Evolutionary conservation across 192 early-diverging fungal species (phyloP).

Genomic region (Coemansia interrupta): DNA sequence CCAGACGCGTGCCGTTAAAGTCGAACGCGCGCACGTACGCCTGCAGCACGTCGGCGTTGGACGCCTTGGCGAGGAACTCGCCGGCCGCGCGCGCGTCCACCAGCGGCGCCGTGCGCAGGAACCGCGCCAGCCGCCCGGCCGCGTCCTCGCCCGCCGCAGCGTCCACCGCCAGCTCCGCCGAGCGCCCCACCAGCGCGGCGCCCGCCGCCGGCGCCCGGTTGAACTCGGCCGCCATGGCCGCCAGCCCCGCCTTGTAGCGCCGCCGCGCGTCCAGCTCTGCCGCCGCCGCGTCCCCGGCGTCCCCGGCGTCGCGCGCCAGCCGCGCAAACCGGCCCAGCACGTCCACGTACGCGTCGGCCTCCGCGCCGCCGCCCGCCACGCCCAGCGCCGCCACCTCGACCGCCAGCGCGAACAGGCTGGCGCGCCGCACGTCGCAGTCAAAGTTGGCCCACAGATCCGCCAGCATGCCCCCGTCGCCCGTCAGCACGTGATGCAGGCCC

Average conservation of each 20-base stretch:
- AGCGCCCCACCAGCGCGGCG: conserved; percentile 70
- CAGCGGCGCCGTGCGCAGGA: conserved; percentile 77
- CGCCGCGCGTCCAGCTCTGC: conserved; percentile 23
- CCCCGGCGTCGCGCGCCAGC: no score
- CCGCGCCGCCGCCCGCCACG: conserved; percentile 21
- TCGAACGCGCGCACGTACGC: conserved; percentile 82
- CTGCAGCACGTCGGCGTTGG: conserved; percentile 79
- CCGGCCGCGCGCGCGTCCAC: conserved; percentile 85
- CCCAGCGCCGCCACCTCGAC: conserved; percentile 38
- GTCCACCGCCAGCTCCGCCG: conserved; percentile 25
- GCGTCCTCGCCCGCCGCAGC: conserved; percentile 18
- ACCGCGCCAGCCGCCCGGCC: conserved; percentile 58
- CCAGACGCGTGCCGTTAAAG: conserved; percentile 82
- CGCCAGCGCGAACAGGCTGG: conserved; percentile 78
- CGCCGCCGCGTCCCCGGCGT: no score
- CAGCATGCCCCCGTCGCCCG: conserved; percentile 70
- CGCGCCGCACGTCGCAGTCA: conserved; percentile 79
- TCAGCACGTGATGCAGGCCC: conserved; percentile 58
- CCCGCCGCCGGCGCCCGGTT: conserved; percentile 86
- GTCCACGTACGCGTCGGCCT: conserved; percentile 45
- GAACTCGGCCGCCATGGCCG: conserved; percentile 76
- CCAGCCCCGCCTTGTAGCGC: conserved; percentile 73
- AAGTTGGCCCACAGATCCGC: conserved; percentile 92
- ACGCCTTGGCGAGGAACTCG: conserved; percentile 82
- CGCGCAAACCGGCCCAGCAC: no score